Base-by-base conservation (phyloP, 1,284 basidiomycete species). In the Sparassis latifolia region DNA sequence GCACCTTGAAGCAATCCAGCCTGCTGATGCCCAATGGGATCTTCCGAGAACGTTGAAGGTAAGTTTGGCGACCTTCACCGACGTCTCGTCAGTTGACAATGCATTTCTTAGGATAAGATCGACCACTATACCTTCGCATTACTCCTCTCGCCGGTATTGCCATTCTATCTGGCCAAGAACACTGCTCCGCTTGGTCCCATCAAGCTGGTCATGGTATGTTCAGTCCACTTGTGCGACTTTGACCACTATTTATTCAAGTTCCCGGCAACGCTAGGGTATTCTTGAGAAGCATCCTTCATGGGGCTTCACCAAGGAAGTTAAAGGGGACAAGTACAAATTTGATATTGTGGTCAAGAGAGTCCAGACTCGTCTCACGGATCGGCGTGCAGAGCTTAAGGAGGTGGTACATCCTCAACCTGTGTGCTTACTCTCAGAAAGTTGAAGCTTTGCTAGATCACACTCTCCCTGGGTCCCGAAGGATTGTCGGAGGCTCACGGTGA, bases 91-190 rank as follows among this genome's bases (percentile, higher is more conserved):
- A 10, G 10, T 5, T 30, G 6, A 20, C 2, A 5, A 6, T 41
- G 35, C 35, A 12, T 32, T 10, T 45, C n/a, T 4, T 29, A 47
- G 46, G 46, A 47, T 33, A 47, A 47, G 46, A 47, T 47, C 30
- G 38, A 47, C 3, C 3, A 38, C 9, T 47, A 47, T 28, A 47
- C 20, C 5, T 47, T 28, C 30, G 7, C 32, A 2, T 10, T 37
- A 9, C n/a, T 47, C 20, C 3, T 47, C 7, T 47, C 45, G 3
- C 45, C 45, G 6, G 20, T 30, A n/a, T 28, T 47, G 2, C 35
- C 45, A 10, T 7, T 9, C 4, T 47, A 47, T 39, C 35, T 37
- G 7, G 35, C 29, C 35, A 39, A 27, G 35, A 38, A 37, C 20
- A 7, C 33, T 3, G 20, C 28, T 9, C 7, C 35, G 6, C 12